Evolutionary conservation across 1,284 basidiomycete species (phyloP).

Genomic region (Sanghuangporus baumii): DNA sequence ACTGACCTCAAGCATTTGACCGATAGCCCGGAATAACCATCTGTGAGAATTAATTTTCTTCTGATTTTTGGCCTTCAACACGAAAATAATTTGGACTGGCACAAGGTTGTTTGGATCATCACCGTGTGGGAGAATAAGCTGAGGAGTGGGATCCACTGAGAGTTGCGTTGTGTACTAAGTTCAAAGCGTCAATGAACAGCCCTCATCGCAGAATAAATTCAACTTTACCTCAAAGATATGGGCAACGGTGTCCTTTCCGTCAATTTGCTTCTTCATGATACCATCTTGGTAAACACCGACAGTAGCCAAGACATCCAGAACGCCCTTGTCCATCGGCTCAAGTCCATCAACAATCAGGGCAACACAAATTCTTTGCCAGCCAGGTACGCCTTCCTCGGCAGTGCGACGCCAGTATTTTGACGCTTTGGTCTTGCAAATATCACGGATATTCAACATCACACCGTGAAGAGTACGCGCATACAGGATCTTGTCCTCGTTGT

Average conservation of each 20-base stretch:
- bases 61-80: constrained; percentile 94
- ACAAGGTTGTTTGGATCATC: constrained; percentile 89
- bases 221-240: constrained; percentile 80
- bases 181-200: constrained; percentile 5
- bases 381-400: constrained; percentile 83
- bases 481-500: constrained; percentile 91
- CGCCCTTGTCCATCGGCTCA: constrained; percentile 93
- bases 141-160: constrained; percentile 86
- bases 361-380: constrained; percentile 92
- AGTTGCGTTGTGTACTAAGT: constrained; percentile 84
- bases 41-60: constrained; percentile 98
- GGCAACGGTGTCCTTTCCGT: constrained; percentile 89
- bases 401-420: constrained; percentile 89
- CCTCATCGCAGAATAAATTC: constrained; percentile 1
- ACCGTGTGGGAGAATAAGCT: constrained; percentile 84
- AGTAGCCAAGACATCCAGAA: constrained; percentile 83
- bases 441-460: constrained; percentile 97
- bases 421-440: constrained; percentile 95
- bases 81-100: constrained; percentile 93
- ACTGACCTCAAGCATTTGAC: constrained; percentile 68
- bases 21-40: constrained; percentile 98
- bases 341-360: constrained; percentile 92
- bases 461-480: constrained; percentile 91
- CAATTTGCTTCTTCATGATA: constrained; percentile 92
- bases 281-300: constrained; percentile 91